A percentile compares a stretch with the other conserved stretches of the same genome.
Evolutionary conservation across 179 eudicot species (phyloP).

Genomic region (Spinacia oleracea): DNA sequence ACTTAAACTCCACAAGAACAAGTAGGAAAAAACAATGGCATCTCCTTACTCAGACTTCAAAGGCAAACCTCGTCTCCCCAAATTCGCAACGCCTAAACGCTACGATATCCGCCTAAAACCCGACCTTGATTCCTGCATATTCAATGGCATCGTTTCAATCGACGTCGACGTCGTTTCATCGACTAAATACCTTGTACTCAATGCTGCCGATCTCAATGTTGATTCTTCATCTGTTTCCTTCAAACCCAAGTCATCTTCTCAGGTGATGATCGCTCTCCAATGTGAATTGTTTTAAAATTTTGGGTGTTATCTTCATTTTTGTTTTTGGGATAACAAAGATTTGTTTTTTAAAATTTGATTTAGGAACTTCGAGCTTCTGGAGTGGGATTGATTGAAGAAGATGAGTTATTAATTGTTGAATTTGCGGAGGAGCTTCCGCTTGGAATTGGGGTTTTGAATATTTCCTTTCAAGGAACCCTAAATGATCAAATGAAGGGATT

Average conservation of each 20-base stretch:
- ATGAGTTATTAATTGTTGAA: constrained; percentile 78
- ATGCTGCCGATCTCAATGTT: constrained; percentile 76
- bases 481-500: constrained; percentile 98
- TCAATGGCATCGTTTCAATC: constrained; percentile 59
- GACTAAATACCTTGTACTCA: constrained; percentile 63
- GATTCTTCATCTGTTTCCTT: constrained; percentile 47
- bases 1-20: not conserved
- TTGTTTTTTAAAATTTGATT: not conserved
- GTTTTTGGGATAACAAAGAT: not conserved
- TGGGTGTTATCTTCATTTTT: no score
- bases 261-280: constrained; percentile 35
- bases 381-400: constrained; percentile 50
- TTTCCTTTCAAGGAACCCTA: constrained; percentile 71
- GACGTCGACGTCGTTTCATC: constrained; percentile 43
- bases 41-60: no score
- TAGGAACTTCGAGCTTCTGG: constrained; percentile 38
- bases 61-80: constrained; percentile 66
- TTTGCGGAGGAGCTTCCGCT: constrained; percentile 64
- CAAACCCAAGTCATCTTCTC: constrained; percentile 26
- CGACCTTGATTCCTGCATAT: constrained; percentile 64
- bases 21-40: constrained; percentile 4
- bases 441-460: constrained; percentile 62
- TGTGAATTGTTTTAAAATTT: not conserved
- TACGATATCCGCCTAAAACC: constrained; percentile 72
- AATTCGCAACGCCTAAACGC: constrained; percentile 60